Evolutionary conservation across 1,284 basidiomycete genomes (phyloP).

Genomic region (Phellinidium pouzarii): DNA sequence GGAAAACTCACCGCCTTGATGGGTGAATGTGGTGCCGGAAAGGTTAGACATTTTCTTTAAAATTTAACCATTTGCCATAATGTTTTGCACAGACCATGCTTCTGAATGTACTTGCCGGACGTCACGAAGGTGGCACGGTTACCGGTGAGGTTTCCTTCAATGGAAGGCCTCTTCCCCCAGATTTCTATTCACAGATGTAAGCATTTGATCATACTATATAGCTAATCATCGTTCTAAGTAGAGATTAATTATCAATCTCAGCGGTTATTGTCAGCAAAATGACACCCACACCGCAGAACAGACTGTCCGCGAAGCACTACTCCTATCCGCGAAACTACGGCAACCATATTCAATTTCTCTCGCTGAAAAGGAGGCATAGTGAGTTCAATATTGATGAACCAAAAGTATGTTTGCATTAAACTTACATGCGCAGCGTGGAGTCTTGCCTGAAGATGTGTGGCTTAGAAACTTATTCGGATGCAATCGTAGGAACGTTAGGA

Average conservation of each 20-base stretch:
- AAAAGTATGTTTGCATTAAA: not conserved
- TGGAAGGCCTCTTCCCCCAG: slow-evolving; percentile 38
- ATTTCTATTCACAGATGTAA: slow-evolving; percentile 35
- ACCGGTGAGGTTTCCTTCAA: slow-evolving; percentile 46
- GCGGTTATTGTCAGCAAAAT: slow-evolving; percentile 40
- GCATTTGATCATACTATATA: not conserved
- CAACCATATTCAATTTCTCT: slow-evolving; percentile 64
- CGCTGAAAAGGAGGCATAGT: slow-evolving; percentile 76
- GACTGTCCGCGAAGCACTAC: slow-evolving; percentile 77
- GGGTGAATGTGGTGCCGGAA: slow-evolving; percentile 36
- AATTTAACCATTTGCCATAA: not conserved
- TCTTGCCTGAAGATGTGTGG: slow-evolving; percentile 75
- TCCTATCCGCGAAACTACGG: slow-evolving; percentile 76
- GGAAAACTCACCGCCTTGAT: slow-evolving; percentile 32
- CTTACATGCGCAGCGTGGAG: slow-evolving; percentile 47
- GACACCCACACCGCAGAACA: slow-evolving; percentile 56
- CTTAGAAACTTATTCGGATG: slow-evolving; percentile 62
- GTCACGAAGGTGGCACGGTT: slow-evolving; percentile 47
- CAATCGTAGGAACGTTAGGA: slow-evolving; percentile 68
- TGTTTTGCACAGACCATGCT: slow-evolving; percentile 29
- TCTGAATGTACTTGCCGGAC: slow-evolving; percentile 47
- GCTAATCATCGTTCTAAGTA: not conserved
- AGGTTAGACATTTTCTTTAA: slow-evolving; percentile 18
- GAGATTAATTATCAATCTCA: no score
- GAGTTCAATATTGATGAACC: slow-evolving; percentile 6